A percentile compares a stretch with the other conserved stretches of the same genome.
Conservation (phyloP, 1,284 basidiomycete species). For the Coniferiporia sulphurascens region DNA sequence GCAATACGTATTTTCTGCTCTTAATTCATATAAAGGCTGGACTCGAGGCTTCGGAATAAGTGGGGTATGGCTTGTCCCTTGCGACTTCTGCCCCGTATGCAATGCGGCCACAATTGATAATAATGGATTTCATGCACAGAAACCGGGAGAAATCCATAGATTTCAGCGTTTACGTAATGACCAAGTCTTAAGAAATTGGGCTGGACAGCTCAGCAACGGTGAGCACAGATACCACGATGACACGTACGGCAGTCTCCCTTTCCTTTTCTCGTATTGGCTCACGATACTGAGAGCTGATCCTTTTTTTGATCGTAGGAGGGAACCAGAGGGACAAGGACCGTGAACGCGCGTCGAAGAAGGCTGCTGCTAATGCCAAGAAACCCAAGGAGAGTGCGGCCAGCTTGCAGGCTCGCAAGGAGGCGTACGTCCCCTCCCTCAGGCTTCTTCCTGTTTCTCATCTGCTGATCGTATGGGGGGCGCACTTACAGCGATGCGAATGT, state of each 20-base stretch:
- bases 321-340: constrained; percentile 30
- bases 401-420: constrained; percentile 26
- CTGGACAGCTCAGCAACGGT: too few relatives aligned
- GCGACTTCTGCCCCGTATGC: too few relatives aligned
- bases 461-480: neutral
- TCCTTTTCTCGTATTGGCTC: neutral
- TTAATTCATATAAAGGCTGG: too few relatives aligned
- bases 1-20: too few relatives aligned
- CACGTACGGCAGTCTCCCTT: constrained; percentile 7
- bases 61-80: too few relatives aligned
- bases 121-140: too few relatives aligned
- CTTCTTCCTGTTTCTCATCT: neutral
- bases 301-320: constrained; percentile 22
- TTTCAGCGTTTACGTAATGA: too few relatives aligned
- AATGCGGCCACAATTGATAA: too few relatives aligned
- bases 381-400: constrained; percentile 26
- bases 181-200: too few relatives aligned
- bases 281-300: neutral
- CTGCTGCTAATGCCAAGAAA: constrained; percentile 20
- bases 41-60: too few relatives aligned
- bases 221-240: constrained; percentile 4
- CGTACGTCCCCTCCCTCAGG: constrained; percentile 21
- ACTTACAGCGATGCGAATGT: constrained; percentile 25
- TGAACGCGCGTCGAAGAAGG: constrained; percentile 27
- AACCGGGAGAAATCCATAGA: too few relatives aligned